Conservation (phyloP, 192 early-diverging fungal species). For the Backusella macrospora region DNA sequence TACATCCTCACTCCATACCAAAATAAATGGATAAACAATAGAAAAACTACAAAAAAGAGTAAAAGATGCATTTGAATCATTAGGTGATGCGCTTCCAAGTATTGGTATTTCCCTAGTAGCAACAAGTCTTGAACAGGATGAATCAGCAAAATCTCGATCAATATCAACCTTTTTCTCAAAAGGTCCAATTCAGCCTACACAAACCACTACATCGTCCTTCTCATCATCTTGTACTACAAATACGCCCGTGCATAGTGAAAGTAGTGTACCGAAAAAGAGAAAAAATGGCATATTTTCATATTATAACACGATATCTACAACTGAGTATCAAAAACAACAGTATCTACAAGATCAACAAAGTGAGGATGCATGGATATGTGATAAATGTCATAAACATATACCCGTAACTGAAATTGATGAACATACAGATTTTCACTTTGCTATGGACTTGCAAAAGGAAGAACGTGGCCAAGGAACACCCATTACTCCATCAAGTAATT, state of each 20-base stretch:
- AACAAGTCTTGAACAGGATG: not conserved
- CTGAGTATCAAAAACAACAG: not conserved
- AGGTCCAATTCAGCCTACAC: not conserved
- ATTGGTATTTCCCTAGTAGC: not conserved
- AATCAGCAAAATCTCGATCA: constrained; percentile 18
- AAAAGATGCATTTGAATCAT: not conserved
- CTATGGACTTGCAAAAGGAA: constrained; percentile 42
- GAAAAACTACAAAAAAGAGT: not conserved
- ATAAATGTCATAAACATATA: constrained; percentile 36
- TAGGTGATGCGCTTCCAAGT: not conserved
- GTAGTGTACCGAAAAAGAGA: not conserved
- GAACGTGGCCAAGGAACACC: not conserved
- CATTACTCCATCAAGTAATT: not conserved
- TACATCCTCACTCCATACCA: not conserved
- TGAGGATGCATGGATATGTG: constrained; percentile 26
- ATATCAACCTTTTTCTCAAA: constrained; percentile 4
- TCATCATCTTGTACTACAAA: not conserved
- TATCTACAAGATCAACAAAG: not conserved
- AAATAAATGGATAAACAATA: not conserved
- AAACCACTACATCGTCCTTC: not conserved
- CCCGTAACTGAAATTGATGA: constrained; percentile 35
- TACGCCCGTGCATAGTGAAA: not conserved
- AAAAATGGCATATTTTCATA: not conserved
- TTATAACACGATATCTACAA: not conserved
- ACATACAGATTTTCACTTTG: constrained; percentile 62